Percentiles rank a stretch among this genome's conserved stretches.
phyloP scores from a whole-genome alignment of 2,329 filamentous ascomycete species.

The Colletotrichum melonis region DNA sequence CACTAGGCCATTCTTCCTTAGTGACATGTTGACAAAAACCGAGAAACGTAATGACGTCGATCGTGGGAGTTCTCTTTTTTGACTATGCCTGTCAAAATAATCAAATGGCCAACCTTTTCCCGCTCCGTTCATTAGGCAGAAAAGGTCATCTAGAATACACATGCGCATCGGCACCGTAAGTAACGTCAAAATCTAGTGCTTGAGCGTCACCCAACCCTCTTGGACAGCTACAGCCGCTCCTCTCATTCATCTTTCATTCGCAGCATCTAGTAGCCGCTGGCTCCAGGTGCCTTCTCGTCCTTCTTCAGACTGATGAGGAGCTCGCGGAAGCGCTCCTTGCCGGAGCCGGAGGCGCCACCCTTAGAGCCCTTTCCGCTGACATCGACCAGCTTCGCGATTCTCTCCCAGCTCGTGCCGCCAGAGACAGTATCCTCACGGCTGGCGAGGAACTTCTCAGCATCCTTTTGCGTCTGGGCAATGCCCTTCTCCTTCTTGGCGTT shows the following conservation, averaged over 20 bases:
- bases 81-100: constrained; percentile 19
- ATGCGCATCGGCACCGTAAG: background rate
- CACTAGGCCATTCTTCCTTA: constrained; percentile 8
- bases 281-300: constrained; percentile 86
- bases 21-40: constrained; percentile 10
- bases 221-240: background rate
- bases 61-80: constrained; percentile 17
- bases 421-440: constrained; percentile 92
- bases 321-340: constrained; percentile 97
- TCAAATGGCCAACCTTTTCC: constrained; percentile 17
- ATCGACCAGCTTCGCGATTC: constrained; percentile 97
- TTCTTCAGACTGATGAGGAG: constrained; percentile 88
- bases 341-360: constrained; percentile 88
- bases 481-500: constrained; percentile 98
- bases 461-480: constrained; percentile 86
- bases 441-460: constrained; percentile 92
- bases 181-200: background rate
- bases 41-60: constrained; percentile 11
- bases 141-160: constrained; percentile 31
- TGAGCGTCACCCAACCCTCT: background rate
- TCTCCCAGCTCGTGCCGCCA: constrained; percentile 97
- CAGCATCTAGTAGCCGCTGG: constrained; percentile 66
- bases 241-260: background rate
- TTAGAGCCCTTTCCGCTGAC: constrained; percentile 91
- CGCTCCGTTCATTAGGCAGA: constrained; percentile 2